Evolutionary conservation across 1,284 basidiomycete genomes (phyloP).

Genomic region (Naganishia albida): DNA sequence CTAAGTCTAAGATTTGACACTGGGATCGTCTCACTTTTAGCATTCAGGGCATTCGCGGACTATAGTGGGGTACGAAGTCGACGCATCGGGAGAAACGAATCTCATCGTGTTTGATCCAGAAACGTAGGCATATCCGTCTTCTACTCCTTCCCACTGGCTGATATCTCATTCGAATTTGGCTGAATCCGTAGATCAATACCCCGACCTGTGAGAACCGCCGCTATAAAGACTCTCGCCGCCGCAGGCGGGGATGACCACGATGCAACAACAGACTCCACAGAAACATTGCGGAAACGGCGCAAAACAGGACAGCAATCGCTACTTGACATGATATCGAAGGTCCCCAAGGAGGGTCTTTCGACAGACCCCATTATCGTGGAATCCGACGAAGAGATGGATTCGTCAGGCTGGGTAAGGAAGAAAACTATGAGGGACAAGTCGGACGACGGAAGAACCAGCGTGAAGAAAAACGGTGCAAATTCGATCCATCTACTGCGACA

Average conservation of each 20-base stretch:
- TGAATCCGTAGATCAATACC: conserved; percentile 39
- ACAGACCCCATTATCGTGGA: conserved; percentile 27
- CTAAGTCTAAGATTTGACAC: too few species aligned
- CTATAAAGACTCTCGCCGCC: conserved; percentile 38
- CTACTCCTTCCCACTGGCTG: background rate
- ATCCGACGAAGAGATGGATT: conserved; percentile 45
- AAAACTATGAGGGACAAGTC: conserved; percentile 34
- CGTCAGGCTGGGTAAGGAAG: conserved; percentile 49
- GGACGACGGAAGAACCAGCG: background rate
- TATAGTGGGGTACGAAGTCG: conserved; percentile 75
- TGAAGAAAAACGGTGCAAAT: conserved; percentile 1
- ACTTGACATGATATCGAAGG: conserved; percentile 34
- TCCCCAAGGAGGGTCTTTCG: background rate
- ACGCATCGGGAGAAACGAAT: conserved; percentile 61
- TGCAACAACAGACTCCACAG: conserved; percentile 2
- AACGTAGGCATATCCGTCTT: conserved; percentile 55
- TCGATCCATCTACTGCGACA: conserved; percentile 1
- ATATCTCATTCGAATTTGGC: background rate
- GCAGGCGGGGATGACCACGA: conserved; percentile 28
- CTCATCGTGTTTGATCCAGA: conserved; percentile 77
- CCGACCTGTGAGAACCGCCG: conserved; percentile 48
- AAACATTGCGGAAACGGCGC: conserved; percentile 13
- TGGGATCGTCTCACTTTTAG: conserved; percentile 52
- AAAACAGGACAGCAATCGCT: conserved; percentile 30
- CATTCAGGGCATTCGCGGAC: conserved; percentile 79